Evolutionary conservation across 208 protist species (phyloP).

Genomic region (Leishmania gerbilli): DNA sequence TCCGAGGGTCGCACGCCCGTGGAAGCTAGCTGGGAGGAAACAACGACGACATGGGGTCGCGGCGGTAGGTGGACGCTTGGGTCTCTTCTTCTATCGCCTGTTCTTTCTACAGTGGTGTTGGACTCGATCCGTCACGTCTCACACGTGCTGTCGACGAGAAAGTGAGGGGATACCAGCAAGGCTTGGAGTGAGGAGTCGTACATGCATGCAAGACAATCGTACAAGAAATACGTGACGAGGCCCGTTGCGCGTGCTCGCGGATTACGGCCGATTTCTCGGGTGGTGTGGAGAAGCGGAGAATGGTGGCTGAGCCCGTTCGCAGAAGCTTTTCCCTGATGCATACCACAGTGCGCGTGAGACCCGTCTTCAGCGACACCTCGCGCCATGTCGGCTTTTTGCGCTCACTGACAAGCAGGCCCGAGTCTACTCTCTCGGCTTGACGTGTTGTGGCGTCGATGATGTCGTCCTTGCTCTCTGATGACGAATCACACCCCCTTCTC

Average conservation of each 20-base stretch:
- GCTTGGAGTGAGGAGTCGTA: no score
- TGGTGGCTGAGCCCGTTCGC: not conserved
- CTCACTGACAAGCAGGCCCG: not conserved
- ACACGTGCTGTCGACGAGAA: no score
- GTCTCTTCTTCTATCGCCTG: not conserved
- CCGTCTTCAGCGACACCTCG: not conserved
- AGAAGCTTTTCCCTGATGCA: not conserved
- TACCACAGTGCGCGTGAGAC: not conserved
- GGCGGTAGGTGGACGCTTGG: not conserved
- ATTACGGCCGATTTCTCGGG: not conserved
- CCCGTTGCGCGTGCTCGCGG: not conserved
- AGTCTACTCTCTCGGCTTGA: not conserved
- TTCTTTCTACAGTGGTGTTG: not conserved
- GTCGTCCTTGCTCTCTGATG: not conserved
- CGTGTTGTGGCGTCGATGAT: not conserved
- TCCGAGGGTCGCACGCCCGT: not conserved
- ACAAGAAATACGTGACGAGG: not conserved
- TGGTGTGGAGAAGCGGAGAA: not conserved
- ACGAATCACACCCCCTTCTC: not conserved
- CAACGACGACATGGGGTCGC: not conserved
- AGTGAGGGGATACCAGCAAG: no score
- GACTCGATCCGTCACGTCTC: not conserved
- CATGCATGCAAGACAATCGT: not conserved
- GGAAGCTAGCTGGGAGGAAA: not conserved
- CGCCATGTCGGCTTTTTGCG: not conserved